These are phyloP conservation scores for Schwanniomyces pseudopolymorphus DNA, from an alignment of 805 yeast species.

Conservation along the genomic window DNA sequence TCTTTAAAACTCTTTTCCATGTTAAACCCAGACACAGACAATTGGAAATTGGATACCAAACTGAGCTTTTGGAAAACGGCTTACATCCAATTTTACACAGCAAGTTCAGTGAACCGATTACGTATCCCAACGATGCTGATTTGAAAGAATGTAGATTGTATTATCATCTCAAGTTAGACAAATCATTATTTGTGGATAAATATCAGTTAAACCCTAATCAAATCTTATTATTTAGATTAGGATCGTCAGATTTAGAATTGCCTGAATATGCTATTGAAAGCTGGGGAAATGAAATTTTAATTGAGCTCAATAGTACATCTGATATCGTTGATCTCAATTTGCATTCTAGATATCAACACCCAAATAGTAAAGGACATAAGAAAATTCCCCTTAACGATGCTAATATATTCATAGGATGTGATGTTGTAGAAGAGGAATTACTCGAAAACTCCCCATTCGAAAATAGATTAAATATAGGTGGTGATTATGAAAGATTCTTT, in stretches of 20 bases:
- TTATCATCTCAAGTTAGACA: constrained; percentile 30
- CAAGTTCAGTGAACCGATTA: constrained; percentile 4
- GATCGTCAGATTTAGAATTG: constrained; percentile 36
- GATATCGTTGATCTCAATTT: constrained; percentile 25
- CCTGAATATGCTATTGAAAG: constrained; percentile 35
- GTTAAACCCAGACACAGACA: constrained; percentile 38
- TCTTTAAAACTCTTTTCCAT: constrained; percentile 41
- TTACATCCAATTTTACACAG: constrained; percentile 35
- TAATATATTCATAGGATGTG: constrained; percentile 37
- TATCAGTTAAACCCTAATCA: constrained; percentile 32
- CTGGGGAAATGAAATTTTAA: constrained; percentile 42
- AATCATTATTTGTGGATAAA: constrained; percentile 36
- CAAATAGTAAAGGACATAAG: constrained; percentile 13
- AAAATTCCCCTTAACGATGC: constrained; percentile 21
- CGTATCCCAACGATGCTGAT: constrained; percentile 22
- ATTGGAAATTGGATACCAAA: not conserved
- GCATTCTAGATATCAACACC: constrained; percentile 43
- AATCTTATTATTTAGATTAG: constrained; percentile 24
- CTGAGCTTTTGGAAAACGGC: constrained; percentile 24
- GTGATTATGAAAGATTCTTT: constrained; percentile 34
- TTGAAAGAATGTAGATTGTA: constrained; percentile 29
- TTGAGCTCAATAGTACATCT: constrained; percentile 19
- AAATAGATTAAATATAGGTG: constrained; percentile 26
- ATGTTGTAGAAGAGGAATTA: constrained; percentile 23
- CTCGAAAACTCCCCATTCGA: constrained; percentile 39